Conservation (phyloP, 2,329 filamentous ascomycete genomes). For the Penicillium sclerotiorum region DNA sequence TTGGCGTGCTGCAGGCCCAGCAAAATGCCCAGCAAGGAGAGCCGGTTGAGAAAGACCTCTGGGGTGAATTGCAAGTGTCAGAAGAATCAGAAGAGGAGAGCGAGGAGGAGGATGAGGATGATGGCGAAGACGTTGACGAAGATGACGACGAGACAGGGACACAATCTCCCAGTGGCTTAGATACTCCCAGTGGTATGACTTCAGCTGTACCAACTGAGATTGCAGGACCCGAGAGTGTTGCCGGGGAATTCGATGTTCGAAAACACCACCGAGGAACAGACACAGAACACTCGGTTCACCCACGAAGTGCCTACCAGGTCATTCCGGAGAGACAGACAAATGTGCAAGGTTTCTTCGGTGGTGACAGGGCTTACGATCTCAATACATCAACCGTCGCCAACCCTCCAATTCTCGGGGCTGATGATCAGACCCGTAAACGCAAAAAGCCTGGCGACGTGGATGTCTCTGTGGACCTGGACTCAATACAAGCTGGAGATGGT, state of each 20-base stretch:
- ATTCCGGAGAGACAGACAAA: constrained; percentile 85
- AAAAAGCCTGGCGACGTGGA: constrained; percentile 98
- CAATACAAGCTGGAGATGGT: constrained; percentile 71
- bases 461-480: constrained; percentile 85
- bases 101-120: constrained; percentile 73
- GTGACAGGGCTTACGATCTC: constrained; percentile 90
- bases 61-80: constrained; percentile 86
- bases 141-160: constrained; percentile 62
- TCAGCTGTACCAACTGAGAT: constrained; percentile 82
- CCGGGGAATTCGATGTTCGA: constrained; percentile 86
- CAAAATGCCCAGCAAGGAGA: constrained; percentile 69
- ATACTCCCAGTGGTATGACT: constrained; percentile 78
- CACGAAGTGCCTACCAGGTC: constrained; percentile 83
- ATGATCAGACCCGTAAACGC: constrained; percentile 76
- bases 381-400: constrained; percentile 60
- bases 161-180: constrained; percentile 74
- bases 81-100: constrained; percentile 70
- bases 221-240: constrained; percentile 72
- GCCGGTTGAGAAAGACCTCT: constrained; percentile 81
- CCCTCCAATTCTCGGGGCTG: constrained; percentile 75
- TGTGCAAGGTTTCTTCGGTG: constrained; percentile 92
- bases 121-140: constrained; percentile 58
- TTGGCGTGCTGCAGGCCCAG: constrained; percentile 71
- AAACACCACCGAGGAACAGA: constrained; percentile 84
- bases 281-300: constrained; percentile 75